These are phyloP conservation scores for Vaucheria bursata DNA, from an alignment of 352 stramenopile species.

Conservation along the genomic window DNA sequence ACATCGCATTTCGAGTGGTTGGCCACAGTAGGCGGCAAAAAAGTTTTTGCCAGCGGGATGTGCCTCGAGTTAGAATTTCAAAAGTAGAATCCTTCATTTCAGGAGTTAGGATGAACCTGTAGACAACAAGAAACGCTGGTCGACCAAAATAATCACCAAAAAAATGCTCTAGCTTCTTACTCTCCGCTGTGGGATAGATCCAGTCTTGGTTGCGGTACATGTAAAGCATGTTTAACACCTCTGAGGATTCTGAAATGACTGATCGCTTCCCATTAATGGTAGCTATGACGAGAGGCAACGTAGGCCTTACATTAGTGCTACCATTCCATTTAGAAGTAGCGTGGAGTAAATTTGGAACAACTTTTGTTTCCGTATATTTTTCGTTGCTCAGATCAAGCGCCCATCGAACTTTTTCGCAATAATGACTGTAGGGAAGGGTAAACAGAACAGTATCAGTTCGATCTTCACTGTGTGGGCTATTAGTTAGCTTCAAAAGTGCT, in stretches of 20 bases:
- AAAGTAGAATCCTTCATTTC: no score
- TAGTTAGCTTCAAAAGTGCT: neutral
- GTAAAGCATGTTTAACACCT: neutral
- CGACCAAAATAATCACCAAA: neutral
- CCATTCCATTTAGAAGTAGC: neutral
- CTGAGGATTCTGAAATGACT: neutral
- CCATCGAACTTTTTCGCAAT: constrained; percentile 22
- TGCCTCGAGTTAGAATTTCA: no score
- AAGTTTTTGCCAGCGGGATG: no score
- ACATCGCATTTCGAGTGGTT: no score
- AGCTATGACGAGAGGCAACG: neutral
- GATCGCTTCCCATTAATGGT: neutral
- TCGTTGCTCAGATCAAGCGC: constrained; percentile 20
- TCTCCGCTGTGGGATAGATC: neutral
- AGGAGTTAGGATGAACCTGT: neutral
- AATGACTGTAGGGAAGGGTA: constrained; percentile 8
- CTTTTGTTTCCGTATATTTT: constrained; percentile 1
- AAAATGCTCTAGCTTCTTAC: neutral
- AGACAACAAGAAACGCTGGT: neutral
- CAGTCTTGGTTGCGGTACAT: neutral
- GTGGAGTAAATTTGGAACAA: neutral
- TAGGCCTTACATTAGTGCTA: neutral
- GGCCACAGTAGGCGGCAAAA: no score
- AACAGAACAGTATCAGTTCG: constrained; percentile 2
- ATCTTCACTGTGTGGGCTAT: neutral